phyloP scores from a whole-genome alignment of 257 asterid genomes.

The Solanum neorickii region DNA sequence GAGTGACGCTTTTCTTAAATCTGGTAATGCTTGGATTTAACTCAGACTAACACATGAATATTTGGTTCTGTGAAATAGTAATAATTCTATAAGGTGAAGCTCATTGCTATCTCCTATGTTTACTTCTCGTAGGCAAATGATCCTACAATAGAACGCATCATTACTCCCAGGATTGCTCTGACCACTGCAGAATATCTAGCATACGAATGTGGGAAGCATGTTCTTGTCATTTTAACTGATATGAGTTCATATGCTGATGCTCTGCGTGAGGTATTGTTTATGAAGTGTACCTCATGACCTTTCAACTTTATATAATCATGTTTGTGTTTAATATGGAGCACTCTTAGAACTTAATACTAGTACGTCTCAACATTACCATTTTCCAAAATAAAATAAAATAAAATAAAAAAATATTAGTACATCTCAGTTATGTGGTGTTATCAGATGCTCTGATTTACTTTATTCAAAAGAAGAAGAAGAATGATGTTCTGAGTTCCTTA shows the following conservation, averaged over 20 bases:
- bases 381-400: background rate
- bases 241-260: slow-evolving; percentile 99
- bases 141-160: slow-evolving; percentile 93
- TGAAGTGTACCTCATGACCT: background rate
- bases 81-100: background rate
- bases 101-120: background rate
- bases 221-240: slow-evolving; percentile 95
- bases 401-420: background rate
- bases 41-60: background rate
- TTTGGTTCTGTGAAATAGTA: background rate
- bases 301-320: background rate
- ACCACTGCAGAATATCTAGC: slow-evolving; percentile 96
- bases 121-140: slow-evolving; percentile 66
- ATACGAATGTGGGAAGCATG: slow-evolving; percentile 96
- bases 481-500: background rate
- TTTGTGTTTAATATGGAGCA: background rate
- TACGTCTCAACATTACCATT: background rate
- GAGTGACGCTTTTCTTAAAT: slow-evolving; percentile 92
- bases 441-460: background rate
- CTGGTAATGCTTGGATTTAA: slow-evolving; percentile 36
- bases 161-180: slow-evolving; percentile 94
- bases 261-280: slow-evolving; percentile 80
- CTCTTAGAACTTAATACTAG: background rate
- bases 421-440: background rate
- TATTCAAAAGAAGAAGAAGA: too few species aligned